A percentile compares a stretch with the other conserved stretches of the same genome.
Conservation (phyloP, 768 basidiomycete species). For the Lepiota subincarnata region DNA sequence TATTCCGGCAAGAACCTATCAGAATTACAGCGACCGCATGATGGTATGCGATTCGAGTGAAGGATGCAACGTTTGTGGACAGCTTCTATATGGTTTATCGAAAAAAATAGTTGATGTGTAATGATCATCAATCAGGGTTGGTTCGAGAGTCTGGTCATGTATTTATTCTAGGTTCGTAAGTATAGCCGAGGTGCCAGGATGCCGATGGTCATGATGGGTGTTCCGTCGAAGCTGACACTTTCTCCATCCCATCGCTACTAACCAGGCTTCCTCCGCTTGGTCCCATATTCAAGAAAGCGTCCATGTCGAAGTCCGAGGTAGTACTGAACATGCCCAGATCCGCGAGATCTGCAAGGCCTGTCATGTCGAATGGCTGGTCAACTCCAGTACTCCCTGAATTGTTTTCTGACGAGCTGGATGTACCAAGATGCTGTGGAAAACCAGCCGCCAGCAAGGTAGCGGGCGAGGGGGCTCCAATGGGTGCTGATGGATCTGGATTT, state of each 20-base stretch:
- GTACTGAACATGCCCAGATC: slow-evolving; percentile 6
- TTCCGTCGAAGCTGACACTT: not conserved
- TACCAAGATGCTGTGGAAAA: slow-evolving; percentile 6
- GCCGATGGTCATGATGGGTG: not conserved
- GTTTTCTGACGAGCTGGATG: not conserved
- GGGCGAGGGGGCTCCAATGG: slow-evolving; percentile 3
- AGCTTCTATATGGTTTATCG: not conserved
- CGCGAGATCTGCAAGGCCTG: slow-evolving; percentile 2
- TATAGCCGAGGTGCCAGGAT: not conserved
- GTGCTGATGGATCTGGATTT: not conserved
- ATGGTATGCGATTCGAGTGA: not conserved
- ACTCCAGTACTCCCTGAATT: not conserved
- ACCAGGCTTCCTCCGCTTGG: slow-evolving; percentile 19
- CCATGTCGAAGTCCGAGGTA: slow-evolving; percentile 31
- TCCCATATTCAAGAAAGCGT: slow-evolving; percentile 46
- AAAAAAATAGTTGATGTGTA: not conserved
- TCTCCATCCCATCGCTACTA: slow-evolving; percentile 4
- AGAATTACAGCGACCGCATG: not conserved
- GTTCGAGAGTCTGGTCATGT: not conserved
- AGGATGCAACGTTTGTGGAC: not conserved
- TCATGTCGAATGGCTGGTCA: slow-evolving; percentile 9
- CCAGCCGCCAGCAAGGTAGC: slow-evolving; percentile 1
- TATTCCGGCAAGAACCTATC: not conserved
- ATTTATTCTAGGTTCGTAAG: not conserved
- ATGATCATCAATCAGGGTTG: not conserved